Evolutionary conservation across 768 basidiomycete species (phyloP), one percentile per base, ranked within the genome.

Genomic region (Tulasnella sp.): DNA sequence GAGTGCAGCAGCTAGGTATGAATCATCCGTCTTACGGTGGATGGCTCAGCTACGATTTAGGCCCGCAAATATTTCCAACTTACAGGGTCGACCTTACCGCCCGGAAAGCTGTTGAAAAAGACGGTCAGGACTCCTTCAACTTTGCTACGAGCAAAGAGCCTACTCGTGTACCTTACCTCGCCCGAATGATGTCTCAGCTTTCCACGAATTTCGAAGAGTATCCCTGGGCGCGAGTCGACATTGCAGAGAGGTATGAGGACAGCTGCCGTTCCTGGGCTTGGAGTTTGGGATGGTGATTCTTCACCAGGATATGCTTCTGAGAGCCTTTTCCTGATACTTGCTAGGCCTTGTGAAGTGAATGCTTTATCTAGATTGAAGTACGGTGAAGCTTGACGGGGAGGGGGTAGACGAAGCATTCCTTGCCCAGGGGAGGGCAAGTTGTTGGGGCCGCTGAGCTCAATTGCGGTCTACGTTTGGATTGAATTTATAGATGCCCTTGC

Each of bases 161-260:
- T 37, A 31, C 37, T 42, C 16, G 9, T 88, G 50, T 81, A 93
- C 94, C 94, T 94, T 46, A 95, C 90, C 87, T 95, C 93, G n/a
- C 94, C 94, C 0, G 93, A 92, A 85, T 95, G 94, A 42, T 88
- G 89, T 82, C 93, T 88, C 58, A 89, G 85, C 83, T 90, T 90
- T 22, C 90, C 90, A 82, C 94, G 88, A 44, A 95, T 90, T 85
- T 95, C 92, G 22, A 94, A 88, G 73, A 95, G 84, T 28, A 96
- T 89, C 9, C 93, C 91, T 0, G 94, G 92, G 20, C 87, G 86
- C 76, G 88, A 88, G 44, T 89, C 86, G 28, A 95, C 91, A 83
- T 95, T 95, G 86, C 94, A 95, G 76, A 95, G 87, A 0, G 93
- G 93, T 82, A 95, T 90, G 76, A 95, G 86, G 37, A 95, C 92